Evolutionary conservation across 176 grass and related monocot species (phyloP).

Genomic region (Raddia distichophylla): DNA sequence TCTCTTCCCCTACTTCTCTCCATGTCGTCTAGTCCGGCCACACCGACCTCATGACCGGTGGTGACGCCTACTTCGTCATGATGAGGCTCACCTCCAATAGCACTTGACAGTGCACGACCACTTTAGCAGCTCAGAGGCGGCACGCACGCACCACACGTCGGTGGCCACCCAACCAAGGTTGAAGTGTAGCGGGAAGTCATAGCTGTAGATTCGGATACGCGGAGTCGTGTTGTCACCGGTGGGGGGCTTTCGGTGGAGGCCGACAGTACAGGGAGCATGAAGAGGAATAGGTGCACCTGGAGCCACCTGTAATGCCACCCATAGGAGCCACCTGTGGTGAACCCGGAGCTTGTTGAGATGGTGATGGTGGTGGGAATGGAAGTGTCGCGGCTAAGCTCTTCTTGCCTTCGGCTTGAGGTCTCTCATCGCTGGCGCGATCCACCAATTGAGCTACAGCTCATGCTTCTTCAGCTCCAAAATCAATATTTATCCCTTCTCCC

Average conservation of each 20-base stretch:
- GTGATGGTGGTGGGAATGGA: constrained; percentile 1
- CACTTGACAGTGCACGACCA: constrained; percentile 55
- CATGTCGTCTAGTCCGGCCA: no score
- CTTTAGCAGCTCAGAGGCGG: constrained; percentile 87
- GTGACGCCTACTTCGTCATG: no score
- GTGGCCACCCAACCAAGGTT: constrained; percentile 62
- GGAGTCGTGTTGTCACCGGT: constrained; percentile 36
- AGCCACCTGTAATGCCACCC: constrained; percentile 44
- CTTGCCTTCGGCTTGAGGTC: constrained; percentile 37
- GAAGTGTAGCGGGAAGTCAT: constrained; percentile 71
- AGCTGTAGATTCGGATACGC: constrained; percentile 69
- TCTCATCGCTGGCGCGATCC: constrained; percentile 33
- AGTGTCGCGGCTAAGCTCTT: constrained; percentile 37
- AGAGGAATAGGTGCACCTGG: constrained; percentile 50
- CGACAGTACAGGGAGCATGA: constrained; percentile 20
- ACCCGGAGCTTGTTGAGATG: constrained; percentile 52
- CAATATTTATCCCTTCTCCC: not conserved
- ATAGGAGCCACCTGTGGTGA: constrained; percentile 65
- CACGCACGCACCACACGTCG: constrained; percentile 53
- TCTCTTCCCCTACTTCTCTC: no score
- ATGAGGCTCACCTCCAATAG: no score
- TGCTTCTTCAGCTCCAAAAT: not conserved
- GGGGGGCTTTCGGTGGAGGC: constrained; percentile 35
- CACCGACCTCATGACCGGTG: no score
- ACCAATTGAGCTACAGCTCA: not conserved